Base-by-base conservation (phyloP, 2,329 filamentous ascomycete genomes). In the Colletotrichum tropicicola region DNA sequence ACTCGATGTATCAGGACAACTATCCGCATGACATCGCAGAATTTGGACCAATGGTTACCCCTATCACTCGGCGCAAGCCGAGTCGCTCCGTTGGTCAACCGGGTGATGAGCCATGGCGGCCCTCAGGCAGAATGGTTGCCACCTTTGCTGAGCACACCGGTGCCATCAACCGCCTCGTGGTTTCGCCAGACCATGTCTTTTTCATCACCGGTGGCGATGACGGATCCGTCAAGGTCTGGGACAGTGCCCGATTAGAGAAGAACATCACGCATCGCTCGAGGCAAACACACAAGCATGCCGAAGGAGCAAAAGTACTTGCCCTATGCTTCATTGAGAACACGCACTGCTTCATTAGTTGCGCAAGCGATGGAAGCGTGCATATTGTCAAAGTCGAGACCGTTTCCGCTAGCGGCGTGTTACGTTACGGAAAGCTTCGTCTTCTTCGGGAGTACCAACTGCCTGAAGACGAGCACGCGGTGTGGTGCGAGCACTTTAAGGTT, bases 131-230 rank as follows among this genome's bases (percentile, higher is more conserved):
- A 54, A 84, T 98, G 8, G 91, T 98, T 19, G 93, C 94, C 2
- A 93, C 93, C 1, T 94, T 98, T 73, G 89, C 92, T 1, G 96
- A 99, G 75, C 96, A 99, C 74, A 89, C 85, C 27, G 93, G 89
- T 0, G 87, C 92, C 7, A 88, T 98, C 68, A 97, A 92, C 72
- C 89, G 94, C 9, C 88, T 98, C 10, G 83, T 92, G 2, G 88
- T 93, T 7, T 91, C 96, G 2, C 93, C 95, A 0, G 96, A 99
- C 73, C 95, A 99, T 75, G 82, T 90, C 5, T 99, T 99, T 79
- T 99, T 99, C 77, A 86, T 98, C 60, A 98, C 96, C 1, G 95
- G 90, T 6, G 95, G 94, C 9, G 93, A 97, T 72, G 96, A 99
- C 77, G 93, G 96, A 3, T 89, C 87, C 6, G 92, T 98, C 60